These are phyloP conservation scores for Emericellopsis atlantica DNA, from an alignment of 2,329 filamentous ascomycete genomes.

Conservation along the genomic window DNA sequence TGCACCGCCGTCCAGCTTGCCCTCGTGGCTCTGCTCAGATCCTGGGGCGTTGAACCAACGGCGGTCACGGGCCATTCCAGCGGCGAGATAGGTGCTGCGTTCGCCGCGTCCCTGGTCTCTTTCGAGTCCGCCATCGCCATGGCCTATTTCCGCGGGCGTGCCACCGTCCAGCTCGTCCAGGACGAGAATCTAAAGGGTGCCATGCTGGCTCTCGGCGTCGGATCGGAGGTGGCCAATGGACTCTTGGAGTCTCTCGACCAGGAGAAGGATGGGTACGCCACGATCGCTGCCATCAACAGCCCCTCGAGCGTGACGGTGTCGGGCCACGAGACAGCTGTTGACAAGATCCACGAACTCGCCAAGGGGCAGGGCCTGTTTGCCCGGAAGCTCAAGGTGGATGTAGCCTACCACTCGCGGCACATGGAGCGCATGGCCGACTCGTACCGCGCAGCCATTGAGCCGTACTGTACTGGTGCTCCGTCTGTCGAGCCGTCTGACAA, in stretches of 20 bases:
- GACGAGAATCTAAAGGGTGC: slow-evolving; percentile 5
- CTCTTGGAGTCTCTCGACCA: neutral
- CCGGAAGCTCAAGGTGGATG: slow-evolving; percentile 21
- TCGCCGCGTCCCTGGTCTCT: slow-evolving; percentile 17
- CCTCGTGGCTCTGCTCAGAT: slow-evolving; percentile 20
- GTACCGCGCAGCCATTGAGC: slow-evolving; percentile 8
- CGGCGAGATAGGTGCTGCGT: slow-evolving; percentile 27
- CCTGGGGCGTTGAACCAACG: slow-evolving; percentile 14
- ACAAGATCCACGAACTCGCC: slow-evolving; percentile 14
- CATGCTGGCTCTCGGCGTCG: slow-evolving; percentile 24
- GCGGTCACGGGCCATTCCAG: slow-evolving; percentile 23
- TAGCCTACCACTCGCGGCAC: slow-evolving; percentile 27
- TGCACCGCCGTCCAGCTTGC: slow-evolving; percentile 5
- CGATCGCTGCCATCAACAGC: slow-evolving; percentile 24
- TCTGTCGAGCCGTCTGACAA: neutral
- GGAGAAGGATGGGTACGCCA: slow-evolving; percentile 5
- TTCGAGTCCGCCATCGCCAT: slow-evolving; percentile 20
- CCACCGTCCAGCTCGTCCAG: slow-evolving; percentile 1
- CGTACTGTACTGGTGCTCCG: slow-evolving; percentile 6
- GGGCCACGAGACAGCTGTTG: slow-evolving; percentile 13
- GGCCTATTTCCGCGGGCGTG: slow-evolving; percentile 24
- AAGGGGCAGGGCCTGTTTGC: slow-evolving; percentile 13
- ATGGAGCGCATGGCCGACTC: slow-evolving; percentile 13
- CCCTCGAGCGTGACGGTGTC: slow-evolving; percentile 20
- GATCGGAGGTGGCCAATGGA: slow-evolving; percentile 1